Conservation (phyloP, 176 grass and related monocot genomes). For the Phyllostachys edulis region DNA sequence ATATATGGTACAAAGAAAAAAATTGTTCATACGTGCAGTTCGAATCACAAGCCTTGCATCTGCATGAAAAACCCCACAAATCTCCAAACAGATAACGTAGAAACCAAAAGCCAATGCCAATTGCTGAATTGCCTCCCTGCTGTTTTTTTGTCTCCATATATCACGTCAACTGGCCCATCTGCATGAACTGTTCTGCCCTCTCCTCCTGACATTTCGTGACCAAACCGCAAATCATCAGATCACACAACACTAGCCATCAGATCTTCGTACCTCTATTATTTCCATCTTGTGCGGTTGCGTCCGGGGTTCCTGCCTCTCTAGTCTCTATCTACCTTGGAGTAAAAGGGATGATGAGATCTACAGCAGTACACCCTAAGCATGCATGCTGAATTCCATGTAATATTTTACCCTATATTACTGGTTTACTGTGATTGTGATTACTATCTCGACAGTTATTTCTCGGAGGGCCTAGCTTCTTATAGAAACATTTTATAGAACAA, state of each 20-base stretch:
- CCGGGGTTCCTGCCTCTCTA: neutral
- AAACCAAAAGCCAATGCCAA: conserved; percentile 26
- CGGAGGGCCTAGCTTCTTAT: too few species aligned
- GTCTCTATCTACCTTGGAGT: neutral
- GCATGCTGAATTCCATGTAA: neutral
- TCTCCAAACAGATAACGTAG: neutral
- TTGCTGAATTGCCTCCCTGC: neutral
- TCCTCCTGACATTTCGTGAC: neutral
- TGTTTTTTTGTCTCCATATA: neutral
- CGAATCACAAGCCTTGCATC: neutral
- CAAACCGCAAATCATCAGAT: neutral
- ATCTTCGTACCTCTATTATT: conserved; percentile 28
- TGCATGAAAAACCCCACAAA: neutral
- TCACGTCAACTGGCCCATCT: conserved; percentile 19
- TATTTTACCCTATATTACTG: too few species aligned
- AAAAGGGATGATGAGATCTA: neutral
- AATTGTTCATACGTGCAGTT: neutral
- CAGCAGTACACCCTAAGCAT: too few species aligned
- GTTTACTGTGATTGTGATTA: too few species aligned
- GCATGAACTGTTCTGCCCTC: neutral
- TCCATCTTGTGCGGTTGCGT: neutral
- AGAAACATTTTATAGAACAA: too few species aligned
- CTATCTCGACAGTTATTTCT: too few species aligned
- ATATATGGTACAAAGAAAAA: neutral
- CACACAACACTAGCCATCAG: conserved; percentile 2